Conservation (phyloP, 164 flowering plant species). For the Umbilicus rupestris region DNA sequence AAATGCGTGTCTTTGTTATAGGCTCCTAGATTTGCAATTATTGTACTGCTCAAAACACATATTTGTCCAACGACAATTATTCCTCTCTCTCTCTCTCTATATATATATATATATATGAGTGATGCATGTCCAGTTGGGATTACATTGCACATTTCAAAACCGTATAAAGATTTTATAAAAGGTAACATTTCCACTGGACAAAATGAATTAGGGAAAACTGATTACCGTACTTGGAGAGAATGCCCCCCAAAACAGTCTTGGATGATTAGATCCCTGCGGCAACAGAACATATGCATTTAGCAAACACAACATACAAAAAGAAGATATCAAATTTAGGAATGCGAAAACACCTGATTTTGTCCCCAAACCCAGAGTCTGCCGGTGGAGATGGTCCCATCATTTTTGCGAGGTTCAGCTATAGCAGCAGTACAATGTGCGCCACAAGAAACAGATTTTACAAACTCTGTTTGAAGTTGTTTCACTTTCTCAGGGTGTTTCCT, state of each 20-base stretch:
- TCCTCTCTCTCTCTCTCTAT: too few relatives aligned
- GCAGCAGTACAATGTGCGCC: slow-evolving; percentile 98
- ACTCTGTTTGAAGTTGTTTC: slow-evolving; percentile 58
- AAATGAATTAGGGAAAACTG: neutral
- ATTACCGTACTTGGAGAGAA: slow-evolving; percentile 77
- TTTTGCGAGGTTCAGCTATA: slow-evolving; percentile 83
- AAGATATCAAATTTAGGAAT: neutral
- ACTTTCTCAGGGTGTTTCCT: slow-evolving; percentile 76
- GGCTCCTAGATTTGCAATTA: too few relatives aligned
- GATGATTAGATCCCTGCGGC: slow-evolving; percentile 75
- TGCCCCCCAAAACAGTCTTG: slow-evolving; percentile 88
- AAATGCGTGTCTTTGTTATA: too few relatives aligned
- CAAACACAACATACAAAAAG: slow-evolving; percentile 1
- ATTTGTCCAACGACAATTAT: too few relatives aligned
- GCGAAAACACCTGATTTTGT: slow-evolving; percentile 70
- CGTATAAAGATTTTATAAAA: too few relatives aligned
- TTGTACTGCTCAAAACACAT: too few relatives aligned
- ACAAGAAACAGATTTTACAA: slow-evolving; percentile 82
- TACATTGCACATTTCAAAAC: too few relatives aligned
- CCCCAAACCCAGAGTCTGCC: slow-evolving; percentile 98
- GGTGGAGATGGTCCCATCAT: slow-evolving; percentile 60
- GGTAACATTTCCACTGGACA: neutral
- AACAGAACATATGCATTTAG: neutral
- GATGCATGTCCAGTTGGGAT: too few relatives aligned
- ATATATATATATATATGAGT: too few relatives aligned